Conservation (phyloP, 768 basidiomycete species). For the Hemileccinum rubropunctum region DNA sequence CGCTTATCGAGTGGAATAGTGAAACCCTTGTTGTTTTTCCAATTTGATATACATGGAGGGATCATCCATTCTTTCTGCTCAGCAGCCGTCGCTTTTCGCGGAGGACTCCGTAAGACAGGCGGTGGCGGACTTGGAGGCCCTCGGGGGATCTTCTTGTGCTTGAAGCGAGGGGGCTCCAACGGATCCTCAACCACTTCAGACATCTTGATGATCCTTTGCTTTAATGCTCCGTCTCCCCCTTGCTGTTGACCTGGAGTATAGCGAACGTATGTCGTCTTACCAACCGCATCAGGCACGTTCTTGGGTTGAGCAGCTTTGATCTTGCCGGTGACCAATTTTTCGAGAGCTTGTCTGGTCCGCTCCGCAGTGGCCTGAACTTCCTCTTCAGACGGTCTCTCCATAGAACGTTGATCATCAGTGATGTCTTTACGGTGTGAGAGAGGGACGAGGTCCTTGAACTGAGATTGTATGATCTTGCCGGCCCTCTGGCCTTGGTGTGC, state of each 20-base stretch:
- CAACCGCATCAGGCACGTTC: constrained; percentile 82
- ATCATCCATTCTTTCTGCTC: constrained; percentile 99
- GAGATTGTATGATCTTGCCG: constrained; percentile 86
- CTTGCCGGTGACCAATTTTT: constrained; percentile 91
- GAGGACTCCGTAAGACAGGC: constrained; percentile 92
- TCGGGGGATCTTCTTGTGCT: constrained; percentile 97
- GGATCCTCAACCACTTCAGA: constrained; percentile 97
- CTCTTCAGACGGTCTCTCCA: constrained; percentile 95
- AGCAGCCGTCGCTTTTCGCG: constrained; percentile 91
- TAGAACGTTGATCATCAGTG: constrained; percentile 60
- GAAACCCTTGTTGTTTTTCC: constrained; percentile 99
- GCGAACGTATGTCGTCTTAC: constrained; percentile 86
- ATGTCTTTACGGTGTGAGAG: constrained; percentile 87
- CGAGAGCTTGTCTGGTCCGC: constrained; percentile 85
- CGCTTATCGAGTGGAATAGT: constrained; percentile 98
- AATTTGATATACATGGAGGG: constrained; percentile 98
- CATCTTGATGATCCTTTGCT: constrained; percentile 99
- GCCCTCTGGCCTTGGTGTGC: constrained; percentile 91
- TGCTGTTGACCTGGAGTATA: constrained; percentile 95
- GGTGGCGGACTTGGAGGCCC: constrained; percentile 97
- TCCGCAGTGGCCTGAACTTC: constrained; percentile 91
- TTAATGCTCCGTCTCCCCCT: constrained; percentile 57
- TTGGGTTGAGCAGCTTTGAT: constrained; percentile 99
- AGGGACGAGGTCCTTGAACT: constrained; percentile 97
- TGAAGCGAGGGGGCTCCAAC: constrained; percentile 93